These are phyloP conservation scores for Ophiostoma novo-ulmi DNA, from an alignment of 2,329 filamentous ascomycete species.

Conservation along the genomic window DNA sequence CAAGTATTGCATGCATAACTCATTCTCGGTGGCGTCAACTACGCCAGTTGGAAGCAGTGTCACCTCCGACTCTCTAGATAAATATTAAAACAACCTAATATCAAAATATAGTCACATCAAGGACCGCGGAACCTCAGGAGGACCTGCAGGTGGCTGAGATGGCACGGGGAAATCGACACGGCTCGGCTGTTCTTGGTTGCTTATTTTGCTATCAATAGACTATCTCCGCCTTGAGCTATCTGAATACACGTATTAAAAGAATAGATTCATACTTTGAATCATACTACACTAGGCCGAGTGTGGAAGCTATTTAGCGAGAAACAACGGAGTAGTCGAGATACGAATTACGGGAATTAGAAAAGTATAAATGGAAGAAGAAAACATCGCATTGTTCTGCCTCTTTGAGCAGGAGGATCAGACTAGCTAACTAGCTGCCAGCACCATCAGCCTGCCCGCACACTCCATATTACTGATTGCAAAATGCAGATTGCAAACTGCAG, in stretches of 20 bases:
- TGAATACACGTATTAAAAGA: background rate
- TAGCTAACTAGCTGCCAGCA: background rate
- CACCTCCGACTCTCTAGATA: background rate
- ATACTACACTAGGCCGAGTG: background rate
- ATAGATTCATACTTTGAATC: too few relatives aligned
- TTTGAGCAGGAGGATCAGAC: background rate
- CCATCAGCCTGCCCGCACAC: background rate
- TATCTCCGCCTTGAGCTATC: background rate
- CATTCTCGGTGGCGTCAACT: background rate
- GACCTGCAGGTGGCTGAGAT: conserved; percentile 1
- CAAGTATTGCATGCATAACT: background rate
- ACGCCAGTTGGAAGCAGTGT: conserved; percentile 6
- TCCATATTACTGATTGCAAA: background rate
- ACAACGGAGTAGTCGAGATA: background rate
- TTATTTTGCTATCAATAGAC: background rate
- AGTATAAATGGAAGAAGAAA: background rate
- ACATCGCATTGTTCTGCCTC: background rate
- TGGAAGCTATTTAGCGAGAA: conserved; percentile 12
- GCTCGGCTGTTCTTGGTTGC: conserved; percentile 6
- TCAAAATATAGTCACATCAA: background rate
- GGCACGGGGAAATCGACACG: conserved; percentile 10
- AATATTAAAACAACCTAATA: background rate
- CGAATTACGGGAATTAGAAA: background rate
- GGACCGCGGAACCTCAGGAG: background rate
- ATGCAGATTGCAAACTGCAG: too few relatives aligned